Evolutionary conservation across 345 rosid genomes (phyloP).

Genomic region (Cardamine chenopodiifolia): DNA sequence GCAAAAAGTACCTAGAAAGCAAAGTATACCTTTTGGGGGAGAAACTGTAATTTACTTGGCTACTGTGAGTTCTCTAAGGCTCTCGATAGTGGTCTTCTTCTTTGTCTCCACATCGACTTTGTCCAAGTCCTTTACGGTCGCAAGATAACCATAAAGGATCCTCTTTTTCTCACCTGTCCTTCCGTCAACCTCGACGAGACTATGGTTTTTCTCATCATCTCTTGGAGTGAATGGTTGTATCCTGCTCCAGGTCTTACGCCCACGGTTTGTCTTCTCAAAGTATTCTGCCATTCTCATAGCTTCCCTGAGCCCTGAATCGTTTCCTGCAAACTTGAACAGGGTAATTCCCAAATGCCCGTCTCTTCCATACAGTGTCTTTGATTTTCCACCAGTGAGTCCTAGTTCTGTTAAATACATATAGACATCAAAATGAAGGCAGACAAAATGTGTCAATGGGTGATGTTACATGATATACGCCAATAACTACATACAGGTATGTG

Average conservation of each 20-base stretch:
- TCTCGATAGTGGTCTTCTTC: conserved; percentile 75
- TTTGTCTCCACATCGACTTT: conserved; percentile 80
- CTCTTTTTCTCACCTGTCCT: conserved; percentile 75
- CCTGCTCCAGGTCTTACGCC: conserved; percentile 76
- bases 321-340: conserved; percentile 67
- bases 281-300: conserved; percentile 74
- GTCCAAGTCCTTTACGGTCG: conserved; percentile 68
- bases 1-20: conserved; percentile 12
- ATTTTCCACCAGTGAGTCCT: conserved; percentile 76
- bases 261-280: conserved; percentile 78
- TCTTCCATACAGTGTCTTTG: conserved; percentile 85
- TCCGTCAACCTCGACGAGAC: conserved; percentile 68
- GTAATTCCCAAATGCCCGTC: conserved; percentile 93
- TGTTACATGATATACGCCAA: conserved; percentile 13
- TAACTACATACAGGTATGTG: conserved; percentile 21
- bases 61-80: conserved; percentile 59
- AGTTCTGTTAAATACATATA: conserved; percentile 65
- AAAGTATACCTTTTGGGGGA: conserved; percentile 42
- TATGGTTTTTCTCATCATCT: conserved; percentile 76
- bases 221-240: conserved; percentile 60
- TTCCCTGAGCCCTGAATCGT: conserved; percentile 71
- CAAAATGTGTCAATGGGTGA: conserved; percentile 23
- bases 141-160: conserved; percentile 83
- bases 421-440: conserved; percentile 33
- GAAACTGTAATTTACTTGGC: conserved; percentile 49